A percentile compares a stretch with the other conserved stretches of the same genome.
Conservation (phyloP, 345 rosid genomes). For the Geranium rotundifolium region DNA sequence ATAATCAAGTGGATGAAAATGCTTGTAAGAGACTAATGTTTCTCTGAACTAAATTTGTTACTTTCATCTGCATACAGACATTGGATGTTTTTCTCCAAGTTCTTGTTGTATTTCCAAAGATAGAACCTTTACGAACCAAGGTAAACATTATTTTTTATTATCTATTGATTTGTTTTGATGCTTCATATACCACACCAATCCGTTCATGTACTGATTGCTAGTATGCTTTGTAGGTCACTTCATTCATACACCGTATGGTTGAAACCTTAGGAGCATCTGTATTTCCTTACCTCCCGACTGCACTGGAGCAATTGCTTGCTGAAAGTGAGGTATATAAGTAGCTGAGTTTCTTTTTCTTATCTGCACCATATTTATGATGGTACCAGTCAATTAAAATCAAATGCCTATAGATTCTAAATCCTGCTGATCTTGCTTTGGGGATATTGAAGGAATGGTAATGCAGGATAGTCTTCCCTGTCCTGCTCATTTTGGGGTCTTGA, state of each 20-base stretch:
- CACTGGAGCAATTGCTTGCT: constrained; percentile 75
- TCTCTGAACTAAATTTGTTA: constrained; percentile 2
- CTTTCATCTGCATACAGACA: constrained; percentile 37
- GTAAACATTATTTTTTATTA: constrained; percentile 20
- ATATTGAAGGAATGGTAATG: too few species aligned
- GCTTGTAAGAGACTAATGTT: not conserved
- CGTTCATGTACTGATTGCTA: constrained; percentile 9
- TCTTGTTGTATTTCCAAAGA: constrained; percentile 71
- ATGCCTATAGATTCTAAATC: too few species aligned
- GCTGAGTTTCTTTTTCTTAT: constrained; percentile 2
- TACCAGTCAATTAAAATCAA: too few species aligned
- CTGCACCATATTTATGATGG: too few species aligned
- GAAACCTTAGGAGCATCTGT: constrained; percentile 85
- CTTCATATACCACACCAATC: constrained; percentile 1
- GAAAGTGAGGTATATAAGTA: constrained; percentile 66
- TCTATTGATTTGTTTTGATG: not conserved
- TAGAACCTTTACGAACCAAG: constrained; percentile 67
- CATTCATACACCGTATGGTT: constrained; percentile 96
- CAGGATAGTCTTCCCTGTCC: too few species aligned
- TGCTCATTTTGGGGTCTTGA: too few species aligned
- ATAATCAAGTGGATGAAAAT: not conserved
- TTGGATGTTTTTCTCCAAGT: constrained; percentile 78
- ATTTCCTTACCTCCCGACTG: constrained; percentile 90
- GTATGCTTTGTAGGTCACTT: constrained; percentile 49
- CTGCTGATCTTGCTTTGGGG: too few species aligned